Evolutionary conservation across 225 moss, liverwort and hornwort genomes (phyloP), one percentile per base, ranked within the genome.

Genomic region (Sphagnum tenellum): DNA sequence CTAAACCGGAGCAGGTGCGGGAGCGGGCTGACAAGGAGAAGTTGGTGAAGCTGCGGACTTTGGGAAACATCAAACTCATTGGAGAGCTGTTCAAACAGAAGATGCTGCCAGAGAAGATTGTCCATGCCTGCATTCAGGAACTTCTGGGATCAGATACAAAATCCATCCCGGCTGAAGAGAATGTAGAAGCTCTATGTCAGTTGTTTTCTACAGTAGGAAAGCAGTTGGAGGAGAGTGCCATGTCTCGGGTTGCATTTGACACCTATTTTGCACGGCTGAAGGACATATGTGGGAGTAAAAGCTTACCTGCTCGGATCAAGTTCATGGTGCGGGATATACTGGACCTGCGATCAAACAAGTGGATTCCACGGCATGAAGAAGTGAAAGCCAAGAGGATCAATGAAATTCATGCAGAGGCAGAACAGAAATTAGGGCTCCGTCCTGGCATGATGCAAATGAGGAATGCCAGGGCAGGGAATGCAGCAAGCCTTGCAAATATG

Each of bases 31-130:
- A 83, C 55, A 83, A 83, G 71, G 83, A 83, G 66, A 74, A 78
- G 76, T 76, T 67, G 44, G 83, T 83, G 64, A 83, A 83, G 66
- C 57, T 83, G 59, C 73, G 83, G 56, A 83, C 83, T 9, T 66
- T 83, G 44, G 83, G 83, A 45, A 83, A 83, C 61, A 83, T 83
- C 69, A 79, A 79, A 71, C 79, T 83, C 47, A 80, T 77, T 49
- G 85, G 74, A 60, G 89, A 91, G 77, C 79, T 91, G 49, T 87
- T 85, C 77, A 91, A 89, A 67, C 78, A 89, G 70, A 89, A 79
- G 50, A 85, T 89, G 91, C 66, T 91, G 14, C 64, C 84, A 1
- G 89, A 82, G 56, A 86, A 65, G 75, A 79, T 90, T 55, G 84
- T 93, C 55, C 86, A 81, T 56, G 69, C 61, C 3, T 90, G 89